Conservation (phyloP, 352 stramenopile genomes). For the Peronospora destructor region DNA sequence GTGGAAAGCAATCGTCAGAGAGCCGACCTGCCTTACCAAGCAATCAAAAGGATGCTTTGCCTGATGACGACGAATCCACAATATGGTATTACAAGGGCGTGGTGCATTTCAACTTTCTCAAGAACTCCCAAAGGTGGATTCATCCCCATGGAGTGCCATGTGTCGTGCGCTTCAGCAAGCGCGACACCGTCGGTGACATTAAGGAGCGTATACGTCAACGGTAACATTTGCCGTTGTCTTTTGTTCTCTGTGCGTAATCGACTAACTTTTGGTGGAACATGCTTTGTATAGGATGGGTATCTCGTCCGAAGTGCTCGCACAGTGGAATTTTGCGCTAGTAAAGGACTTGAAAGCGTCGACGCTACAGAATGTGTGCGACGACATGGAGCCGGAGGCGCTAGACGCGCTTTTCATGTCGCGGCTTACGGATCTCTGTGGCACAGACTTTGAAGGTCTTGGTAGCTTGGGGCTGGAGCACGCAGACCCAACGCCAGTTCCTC, state of each 20-base stretch:
- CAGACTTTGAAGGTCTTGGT: constrained; percentile 44
- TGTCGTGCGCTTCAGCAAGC: constrained; percentile 54
- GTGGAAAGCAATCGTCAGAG: background rate
- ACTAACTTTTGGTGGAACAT: constrained; percentile 7
- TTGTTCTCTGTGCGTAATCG: constrained; percentile 7
- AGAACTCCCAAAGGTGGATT: constrained; percentile 54
- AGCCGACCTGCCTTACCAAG: background rate
- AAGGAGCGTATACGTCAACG: constrained; percentile 64
- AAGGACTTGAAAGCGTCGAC: constrained; percentile 71
- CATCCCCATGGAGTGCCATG: constrained; percentile 64
- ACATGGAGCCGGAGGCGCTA: constrained; percentile 51
- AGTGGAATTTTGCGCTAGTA: constrained; percentile 69
- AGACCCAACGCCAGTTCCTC: constrained; percentile 36
- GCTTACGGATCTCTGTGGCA: constrained; percentile 52
- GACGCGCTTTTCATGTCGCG: constrained; percentile 52
- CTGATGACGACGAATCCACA: constrained; percentile 16
- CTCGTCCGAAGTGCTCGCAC: constrained; percentile 51
- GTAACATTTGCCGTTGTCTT: constrained; percentile 19
- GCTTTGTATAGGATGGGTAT: constrained; percentile 50
- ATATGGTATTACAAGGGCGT: constrained; percentile 50
- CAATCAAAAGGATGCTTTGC: background rate
- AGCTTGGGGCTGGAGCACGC: constrained; percentile 70
- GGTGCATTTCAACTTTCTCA: constrained; percentile 71
- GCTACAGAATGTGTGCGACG: constrained; percentile 44
- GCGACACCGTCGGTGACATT: constrained; percentile 57